Evolutionary conservation across 2,329 filamentous ascomycete genomes (phyloP).

Genomic region (Ceratocystis papillata): DNA sequence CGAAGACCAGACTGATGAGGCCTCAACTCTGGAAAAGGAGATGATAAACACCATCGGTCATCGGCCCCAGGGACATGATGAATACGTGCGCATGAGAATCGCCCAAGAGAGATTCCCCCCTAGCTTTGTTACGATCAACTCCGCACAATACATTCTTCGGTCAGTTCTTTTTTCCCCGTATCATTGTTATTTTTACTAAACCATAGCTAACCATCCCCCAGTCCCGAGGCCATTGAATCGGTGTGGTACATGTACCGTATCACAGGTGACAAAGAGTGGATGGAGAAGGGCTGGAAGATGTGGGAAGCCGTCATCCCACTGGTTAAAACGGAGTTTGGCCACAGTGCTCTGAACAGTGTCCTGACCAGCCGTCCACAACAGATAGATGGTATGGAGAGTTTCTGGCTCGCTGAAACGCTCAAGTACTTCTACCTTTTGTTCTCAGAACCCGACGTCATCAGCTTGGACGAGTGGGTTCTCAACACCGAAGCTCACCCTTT

Average conservation of each 20-base stretch:
- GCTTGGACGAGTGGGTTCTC: slow-evolving; percentile 57
- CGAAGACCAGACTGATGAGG: neutral
- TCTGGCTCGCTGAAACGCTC: slow-evolving; percentile 82
- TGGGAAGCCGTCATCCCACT: slow-evolving; percentile 58
- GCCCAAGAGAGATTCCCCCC: slow-evolving; percentile 37
- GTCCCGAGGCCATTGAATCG: slow-evolving; percentile 77
- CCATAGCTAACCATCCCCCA: slow-evolving; percentile 29
- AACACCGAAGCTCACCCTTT: slow-evolving; percentile 55
- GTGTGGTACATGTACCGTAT: slow-evolving; percentile 87
- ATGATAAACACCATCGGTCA: slow-evolving; percentile 20
- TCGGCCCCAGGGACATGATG: slow-evolving; percentile 42
- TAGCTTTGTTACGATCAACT: slow-evolving; percentile 41
- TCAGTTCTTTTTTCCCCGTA: slow-evolving; percentile 31
- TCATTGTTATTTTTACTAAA: neutral
- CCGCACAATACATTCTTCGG: slow-evolving; percentile 50
- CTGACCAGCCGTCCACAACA: slow-evolving; percentile 35
- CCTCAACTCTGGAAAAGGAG: slow-evolving; percentile 3
- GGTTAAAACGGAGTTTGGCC: slow-evolving; percentile 55
- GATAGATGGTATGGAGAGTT: slow-evolving; percentile 67
- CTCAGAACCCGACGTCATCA: slow-evolving; percentile 53
- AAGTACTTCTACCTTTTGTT: slow-evolving; percentile 89
- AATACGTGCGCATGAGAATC: slow-evolving; percentile 42
- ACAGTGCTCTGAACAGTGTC: slow-evolving; percentile 61
- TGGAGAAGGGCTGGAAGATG: slow-evolving; percentile 80
- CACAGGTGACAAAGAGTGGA: slow-evolving; percentile 63